Percentiles rank a stretch among this genome's conserved stretches.
Conservation (phyloP, 768 basidiomycete species). For the Tylopilus sp. region DNA sequence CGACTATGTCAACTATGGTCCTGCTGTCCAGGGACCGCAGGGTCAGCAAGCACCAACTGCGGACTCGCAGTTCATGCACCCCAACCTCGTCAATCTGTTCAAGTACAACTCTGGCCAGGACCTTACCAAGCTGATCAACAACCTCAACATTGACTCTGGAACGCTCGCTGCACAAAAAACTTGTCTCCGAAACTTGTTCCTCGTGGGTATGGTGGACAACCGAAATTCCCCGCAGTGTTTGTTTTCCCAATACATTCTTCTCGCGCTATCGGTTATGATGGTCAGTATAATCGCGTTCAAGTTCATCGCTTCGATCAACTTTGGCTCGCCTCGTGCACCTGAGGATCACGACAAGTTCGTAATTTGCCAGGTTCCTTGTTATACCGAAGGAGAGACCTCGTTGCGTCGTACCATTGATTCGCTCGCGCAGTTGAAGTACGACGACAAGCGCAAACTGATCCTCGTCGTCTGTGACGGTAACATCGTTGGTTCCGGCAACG, state of each 20-base stretch:
- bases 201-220: conserved; percentile 88
- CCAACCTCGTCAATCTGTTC: conserved; percentile 71
- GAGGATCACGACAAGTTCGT: conserved; percentile 98
- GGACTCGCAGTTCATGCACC: conserved; percentile 68
- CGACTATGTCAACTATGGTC: conserved; percentile 69
- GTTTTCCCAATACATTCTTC: conserved; percentile 88
- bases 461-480: conserved; percentile 58
- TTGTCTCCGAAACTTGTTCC: conserved; percentile 91
- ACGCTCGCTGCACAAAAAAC: conserved; percentile 58
- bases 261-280: conserved; percentile 88
- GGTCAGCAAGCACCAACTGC: conserved; percentile 43
- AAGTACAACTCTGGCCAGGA: conserved; percentile 70
- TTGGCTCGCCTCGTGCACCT: conserved; percentile 76
- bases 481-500: conserved; percentile 97
- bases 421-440: conserved; percentile 90
- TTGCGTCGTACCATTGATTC: conserved; percentile 90
- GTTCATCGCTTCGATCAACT: conserved; percentile 88
- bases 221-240: conserved; percentile 87
- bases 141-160: conserved; percentile 54
- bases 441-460: conserved; percentile 91
- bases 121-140: conserved; percentile 71
- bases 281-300: conserved; percentile 95
- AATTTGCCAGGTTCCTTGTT: conserved; percentile 97
- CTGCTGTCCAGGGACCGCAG: conserved; percentile 47
- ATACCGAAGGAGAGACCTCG: conserved; percentile 91